phyloP scores from a whole-genome alignment of 495 filamentous ascomycete genomes.

The Halenospora varia region DNA sequence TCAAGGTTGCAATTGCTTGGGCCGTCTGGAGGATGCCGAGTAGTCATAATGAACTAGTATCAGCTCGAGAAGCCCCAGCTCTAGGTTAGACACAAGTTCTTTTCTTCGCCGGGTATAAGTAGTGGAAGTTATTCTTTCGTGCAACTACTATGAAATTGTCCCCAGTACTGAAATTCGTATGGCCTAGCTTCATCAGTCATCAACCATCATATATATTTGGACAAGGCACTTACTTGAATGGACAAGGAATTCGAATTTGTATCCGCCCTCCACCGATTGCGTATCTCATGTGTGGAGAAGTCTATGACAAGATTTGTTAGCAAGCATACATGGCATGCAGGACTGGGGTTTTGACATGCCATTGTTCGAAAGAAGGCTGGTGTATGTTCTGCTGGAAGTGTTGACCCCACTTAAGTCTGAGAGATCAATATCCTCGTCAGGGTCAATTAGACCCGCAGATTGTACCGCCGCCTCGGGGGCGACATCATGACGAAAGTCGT shows the following conservation, averaged over 20 bases:
- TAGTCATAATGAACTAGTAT: not conserved
- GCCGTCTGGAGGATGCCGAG: conserved; percentile 2
- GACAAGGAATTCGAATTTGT: not conserved
- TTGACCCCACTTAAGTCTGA: not conserved
- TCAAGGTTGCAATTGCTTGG: not conserved
- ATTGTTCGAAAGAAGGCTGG: conserved; percentile 3
- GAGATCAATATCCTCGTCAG: conserved; percentile 1
- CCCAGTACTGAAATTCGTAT: not conserved
- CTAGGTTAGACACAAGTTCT: not conserved
- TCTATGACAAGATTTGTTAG: not conserved
- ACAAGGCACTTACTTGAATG: not conserved
- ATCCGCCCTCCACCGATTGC: not conserved
- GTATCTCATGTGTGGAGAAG: not conserved
- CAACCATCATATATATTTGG: not conserved
- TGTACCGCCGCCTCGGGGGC: not conserved
- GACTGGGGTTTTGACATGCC: not conserved
- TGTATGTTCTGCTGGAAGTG: conserved; percentile 4
- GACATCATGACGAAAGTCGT: not conserved
- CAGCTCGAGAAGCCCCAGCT: not conserved
- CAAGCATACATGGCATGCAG: not conserved
- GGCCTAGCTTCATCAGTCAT: not conserved
- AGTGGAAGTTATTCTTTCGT: not conserved
- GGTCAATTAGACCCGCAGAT: not conserved
- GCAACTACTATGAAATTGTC: not conserved
- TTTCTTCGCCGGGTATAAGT: not conserved